Conservation (phyloP, 148 eudicot species). For the Silene conica region DNA sequence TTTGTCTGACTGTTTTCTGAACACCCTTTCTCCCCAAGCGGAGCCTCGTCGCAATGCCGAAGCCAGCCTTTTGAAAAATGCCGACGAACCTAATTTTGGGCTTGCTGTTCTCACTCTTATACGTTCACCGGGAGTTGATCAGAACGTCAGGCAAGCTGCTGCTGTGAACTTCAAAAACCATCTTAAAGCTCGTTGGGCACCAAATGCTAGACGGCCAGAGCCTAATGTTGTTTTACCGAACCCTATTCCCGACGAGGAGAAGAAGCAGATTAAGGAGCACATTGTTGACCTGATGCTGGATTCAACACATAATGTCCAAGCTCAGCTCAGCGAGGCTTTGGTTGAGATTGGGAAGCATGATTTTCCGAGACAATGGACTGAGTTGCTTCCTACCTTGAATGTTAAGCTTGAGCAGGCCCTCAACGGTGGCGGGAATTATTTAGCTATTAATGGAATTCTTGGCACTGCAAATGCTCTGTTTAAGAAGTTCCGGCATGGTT, state of each 20-base stretch:
- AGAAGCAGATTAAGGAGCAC: constrained; percentile 65
- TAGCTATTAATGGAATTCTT: constrained; percentile 70
- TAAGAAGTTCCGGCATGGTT: constrained; percentile 82
- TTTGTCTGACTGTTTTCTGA: constrained; percentile 69
- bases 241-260: constrained; percentile 55
- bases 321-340: constrained; percentile 87
- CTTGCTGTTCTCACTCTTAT: constrained; percentile 82
- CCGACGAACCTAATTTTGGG: constrained; percentile 63
- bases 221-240: constrained; percentile 22
- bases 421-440: constrained; percentile 55
- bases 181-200: constrained; percentile 67
- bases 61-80: constrained; percentile 51
- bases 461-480: constrained; percentile 76
- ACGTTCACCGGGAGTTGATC: constrained; percentile 43
- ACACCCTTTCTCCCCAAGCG: constrained; percentile 76
- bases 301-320: constrained; percentile 47
- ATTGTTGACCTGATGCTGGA: constrained; percentile 80
- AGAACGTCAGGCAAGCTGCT: constrained; percentile 69
- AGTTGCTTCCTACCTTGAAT: constrained; percentile 67
- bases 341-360: constrained; percentile 88
- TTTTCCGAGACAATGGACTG: constrained; percentile 73
- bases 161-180: constrained; percentile 90
- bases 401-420: constrained; percentile 51
- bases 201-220: constrained; percentile 29
- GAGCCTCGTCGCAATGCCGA: constrained; percentile 84